phyloP scores from a whole-genome alignment of 2,329 filamentous ascomycete genomes.

The Davidsoniella neocaledoniae region DNA sequence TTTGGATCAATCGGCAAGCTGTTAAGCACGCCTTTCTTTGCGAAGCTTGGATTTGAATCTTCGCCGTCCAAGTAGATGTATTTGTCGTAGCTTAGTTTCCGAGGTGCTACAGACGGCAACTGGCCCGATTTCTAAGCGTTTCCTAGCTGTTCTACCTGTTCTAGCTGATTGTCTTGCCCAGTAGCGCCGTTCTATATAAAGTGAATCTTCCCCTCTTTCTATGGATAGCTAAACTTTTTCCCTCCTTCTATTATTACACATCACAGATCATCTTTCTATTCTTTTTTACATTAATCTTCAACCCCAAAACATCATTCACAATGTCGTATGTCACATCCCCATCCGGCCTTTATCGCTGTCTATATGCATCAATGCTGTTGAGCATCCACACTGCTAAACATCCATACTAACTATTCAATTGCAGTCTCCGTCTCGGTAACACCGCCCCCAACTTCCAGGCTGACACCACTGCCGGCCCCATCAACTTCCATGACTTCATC shows the following conservation, averaged over 20 bases:
- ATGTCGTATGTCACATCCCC: slow-evolving; percentile 10
- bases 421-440: slow-evolving; percentile 42
- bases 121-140: slow-evolving; percentile 9
- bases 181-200: slow-evolving; percentile 8
- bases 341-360: not conserved
- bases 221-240: not conserved
- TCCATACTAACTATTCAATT: not conserved
- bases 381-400: not conserved
- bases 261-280: slow-evolving; percentile 1
- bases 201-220: slow-evolving; percentile 7
- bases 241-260: not conserved
- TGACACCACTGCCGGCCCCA: slow-evolving; percentile 59
- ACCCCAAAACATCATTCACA: slow-evolving; percentile 3
- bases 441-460: slow-evolving; percentile 69
- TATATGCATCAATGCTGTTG: not conserved
- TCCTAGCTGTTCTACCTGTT: slow-evolving; percentile 1
- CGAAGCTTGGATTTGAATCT: not conserved
- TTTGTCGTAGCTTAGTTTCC: not conserved
- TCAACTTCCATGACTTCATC: slow-evolving; percentile 72
- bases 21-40: not conserved
- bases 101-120: too few species aligned
- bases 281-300: not conserved
- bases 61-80: not conserved
- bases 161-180: not conserved
- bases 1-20: not conserved